phyloP scores from a whole-genome alignment of 2,329 filamentous ascomycete species.

The Fusarium duplospermum region DNA sequence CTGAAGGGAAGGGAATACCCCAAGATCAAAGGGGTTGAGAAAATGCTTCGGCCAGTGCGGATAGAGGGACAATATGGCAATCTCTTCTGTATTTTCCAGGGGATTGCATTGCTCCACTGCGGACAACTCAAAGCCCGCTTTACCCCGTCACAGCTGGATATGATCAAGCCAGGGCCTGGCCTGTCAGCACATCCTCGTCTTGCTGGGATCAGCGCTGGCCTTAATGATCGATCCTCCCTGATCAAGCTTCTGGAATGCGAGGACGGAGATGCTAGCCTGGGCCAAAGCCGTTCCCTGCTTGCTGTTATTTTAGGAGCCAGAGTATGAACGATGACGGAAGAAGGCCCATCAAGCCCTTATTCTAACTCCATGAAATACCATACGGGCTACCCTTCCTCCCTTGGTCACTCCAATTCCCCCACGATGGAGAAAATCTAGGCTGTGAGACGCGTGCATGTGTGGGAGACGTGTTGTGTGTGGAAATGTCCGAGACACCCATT shows the following conservation, averaged over 20 bases:
- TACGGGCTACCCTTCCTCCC: not conserved
- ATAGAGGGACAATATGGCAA: conserved; percentile 14
- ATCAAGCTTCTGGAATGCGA: conserved; percentile 41
- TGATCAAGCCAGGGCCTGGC: conserved; percentile 1
- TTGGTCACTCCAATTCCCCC: conserved; percentile 13
- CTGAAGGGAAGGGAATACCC: not conserved
- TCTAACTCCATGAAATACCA: conserved; percentile 7
- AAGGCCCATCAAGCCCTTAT: conserved; percentile 2
- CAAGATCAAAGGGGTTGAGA: conserved; percentile 8
- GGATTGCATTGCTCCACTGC: conserved; percentile 21
- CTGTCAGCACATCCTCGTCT: conserved; percentile 24
- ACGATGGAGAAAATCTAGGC: conserved; percentile 12
- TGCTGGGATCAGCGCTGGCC: conserved; percentile 21
- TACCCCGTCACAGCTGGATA: conserved; percentile 9
- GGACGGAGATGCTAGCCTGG: conserved; percentile 29
- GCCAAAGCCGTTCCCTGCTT: conserved; percentile 12
- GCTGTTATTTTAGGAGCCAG: conserved; percentile 32
- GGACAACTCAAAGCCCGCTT: conserved; percentile 12
- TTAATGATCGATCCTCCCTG: conserved; percentile 31
- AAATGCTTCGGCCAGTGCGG: not conserved
- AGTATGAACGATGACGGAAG: conserved; percentile 10
- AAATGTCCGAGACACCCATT: conserved; percentile 35
- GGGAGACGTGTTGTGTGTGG: conserved; percentile 8
- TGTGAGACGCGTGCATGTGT: conserved; percentile 3
- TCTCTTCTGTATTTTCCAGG: conserved; percentile 26